Conservation (phyloP, 2,329 filamentous ascomycete genomes). For the Paecilomyces dactylethromorphus region DNA sequence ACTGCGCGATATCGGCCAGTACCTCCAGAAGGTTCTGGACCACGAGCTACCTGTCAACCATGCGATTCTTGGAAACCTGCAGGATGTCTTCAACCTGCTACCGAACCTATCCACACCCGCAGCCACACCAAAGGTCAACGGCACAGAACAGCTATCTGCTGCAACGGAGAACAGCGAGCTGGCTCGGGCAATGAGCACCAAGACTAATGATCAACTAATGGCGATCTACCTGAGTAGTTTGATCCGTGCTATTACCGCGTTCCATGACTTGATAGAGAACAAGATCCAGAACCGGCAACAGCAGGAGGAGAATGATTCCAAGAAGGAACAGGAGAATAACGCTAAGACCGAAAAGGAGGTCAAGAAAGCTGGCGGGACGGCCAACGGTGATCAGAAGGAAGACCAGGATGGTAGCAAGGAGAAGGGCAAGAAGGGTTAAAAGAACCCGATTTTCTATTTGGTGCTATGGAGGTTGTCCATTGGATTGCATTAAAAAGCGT, state of each 20-base stretch:
- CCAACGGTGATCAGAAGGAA: conserved; percentile 50
- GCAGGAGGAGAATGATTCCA: conserved; percentile 85
- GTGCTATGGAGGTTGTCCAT: background rate
- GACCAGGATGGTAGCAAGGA: conserved; percentile 53
- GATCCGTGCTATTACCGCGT: conserved; percentile 95
- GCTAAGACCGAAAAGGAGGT: conserved; percentile 59
- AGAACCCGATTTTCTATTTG: background rate
- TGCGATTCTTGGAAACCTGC: conserved; percentile 93
- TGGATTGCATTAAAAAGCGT: conserved; percentile 10
- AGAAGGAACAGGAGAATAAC: conserved; percentile 64
- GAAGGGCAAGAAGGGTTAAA: conserved; percentile 43
- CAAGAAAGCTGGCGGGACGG: conserved; percentile 45
- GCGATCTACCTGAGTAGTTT: conserved; percentile 94
- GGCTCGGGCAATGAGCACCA: conserved; percentile 94
- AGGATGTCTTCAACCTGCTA: conserved; percentile 97
- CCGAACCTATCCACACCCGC: conserved; percentile 87
- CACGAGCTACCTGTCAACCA: conserved; percentile 93
- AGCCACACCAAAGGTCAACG: conserved; percentile 53
- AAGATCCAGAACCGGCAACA: conserved; percentile 99
- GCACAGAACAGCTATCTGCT: conserved; percentile 45
- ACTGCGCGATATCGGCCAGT: conserved; percentile 88
- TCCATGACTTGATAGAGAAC: conserved; percentile 99
- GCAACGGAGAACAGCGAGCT: conserved; percentile 70
- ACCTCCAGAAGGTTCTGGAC: conserved; percentile 92
- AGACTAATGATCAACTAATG: conserved; percentile 99